These are phyloP conservation scores for Fusarium setosum DNA, from an alignment of 2,329 filamentous ascomycete genomes.

Conservation along the genomic window DNA sequence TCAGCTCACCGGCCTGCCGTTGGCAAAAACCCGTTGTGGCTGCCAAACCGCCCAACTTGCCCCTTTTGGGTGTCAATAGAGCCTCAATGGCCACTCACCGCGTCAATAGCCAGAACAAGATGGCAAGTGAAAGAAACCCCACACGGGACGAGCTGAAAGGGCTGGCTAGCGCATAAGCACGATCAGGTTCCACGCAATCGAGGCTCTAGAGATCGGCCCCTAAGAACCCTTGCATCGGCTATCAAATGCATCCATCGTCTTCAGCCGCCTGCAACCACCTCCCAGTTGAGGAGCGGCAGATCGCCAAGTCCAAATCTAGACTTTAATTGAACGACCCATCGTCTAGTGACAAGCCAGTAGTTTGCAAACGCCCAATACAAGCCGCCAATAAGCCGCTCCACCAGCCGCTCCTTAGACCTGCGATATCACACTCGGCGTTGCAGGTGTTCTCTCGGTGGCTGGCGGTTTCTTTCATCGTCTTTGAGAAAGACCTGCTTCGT, in stretches of 20 bases:
- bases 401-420: neutral
- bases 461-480: constrained; percentile 7
- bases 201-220: neutral
- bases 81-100: constrained; percentile 35
- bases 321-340: neutral
- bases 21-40: constrained; percentile 4
- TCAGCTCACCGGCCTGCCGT: constrained; percentile 3
- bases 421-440: neutral
- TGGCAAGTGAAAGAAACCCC: neutral
- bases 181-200: too few species aligned
- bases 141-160: neutral
- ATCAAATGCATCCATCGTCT: neutral
- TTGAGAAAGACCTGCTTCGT: neutral
- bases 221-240: neutral
- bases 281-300: neutral
- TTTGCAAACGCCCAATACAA: neutral
- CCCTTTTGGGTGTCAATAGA: constrained; percentile 42
- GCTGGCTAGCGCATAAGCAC: neutral
- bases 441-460: constrained; percentile 2
- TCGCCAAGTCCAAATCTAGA: constrained; percentile 4
- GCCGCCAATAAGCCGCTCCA: constrained; percentile 22
- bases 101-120: constrained; percentile 15
- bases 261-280: too few species aligned
- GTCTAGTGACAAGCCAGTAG: neutral
- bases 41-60: constrained; percentile 22